Base-by-base conservation (phyloP, 805 yeast genomes). In the Danielia reshetovae region DNA sequence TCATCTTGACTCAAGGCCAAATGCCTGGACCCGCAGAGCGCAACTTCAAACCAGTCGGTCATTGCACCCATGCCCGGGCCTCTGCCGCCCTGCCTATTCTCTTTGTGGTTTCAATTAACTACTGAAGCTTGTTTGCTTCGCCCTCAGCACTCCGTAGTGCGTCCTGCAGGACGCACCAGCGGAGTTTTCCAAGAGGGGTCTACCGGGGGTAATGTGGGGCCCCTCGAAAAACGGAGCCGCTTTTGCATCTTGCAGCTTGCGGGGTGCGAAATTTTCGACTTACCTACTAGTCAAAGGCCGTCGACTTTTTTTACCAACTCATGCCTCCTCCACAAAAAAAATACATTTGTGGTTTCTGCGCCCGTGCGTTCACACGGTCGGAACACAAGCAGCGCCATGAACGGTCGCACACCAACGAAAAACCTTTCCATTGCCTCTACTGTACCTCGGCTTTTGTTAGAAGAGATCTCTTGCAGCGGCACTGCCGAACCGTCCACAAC, bases 321-420 rank as follows among this genome's bases (percentile, higher is more conserved):
- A 38, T 38, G 42, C 32, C 40, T 16, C 32, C 37, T 10, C 40
- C 80, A 25, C 80, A 73, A 48, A 72, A 81, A 46, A 77, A 83
- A 48, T 84, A 83, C 57, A 74, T 81, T 25, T 85, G 95, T 60
- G 77, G 84, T 5, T 84, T 75, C 52, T 85, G 95, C 49, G 85
- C 88, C 21, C 68, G 89, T 43, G 81, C 86, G 5, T 84, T 84
- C 52, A 77, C 87, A n/a, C 63, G 93, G 33, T 75, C 84, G 8
- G 93, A 84, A 54, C 93, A 84, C 56, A 74, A 81, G 46, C 75
- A 81, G 27, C 72, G 93, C 31, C 93, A 84, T 49, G 90, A 84
- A 55, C 61, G 89, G 18, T 79, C 87, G 1, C 93, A 84, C 52
- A 82, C 88, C 10, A 82, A 82, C 49, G 86, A 80, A 49, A 77